Base-by-base conservation (phyloP, 1,284 basidiomycete species). In the Melampsora larici-populina region DNA sequence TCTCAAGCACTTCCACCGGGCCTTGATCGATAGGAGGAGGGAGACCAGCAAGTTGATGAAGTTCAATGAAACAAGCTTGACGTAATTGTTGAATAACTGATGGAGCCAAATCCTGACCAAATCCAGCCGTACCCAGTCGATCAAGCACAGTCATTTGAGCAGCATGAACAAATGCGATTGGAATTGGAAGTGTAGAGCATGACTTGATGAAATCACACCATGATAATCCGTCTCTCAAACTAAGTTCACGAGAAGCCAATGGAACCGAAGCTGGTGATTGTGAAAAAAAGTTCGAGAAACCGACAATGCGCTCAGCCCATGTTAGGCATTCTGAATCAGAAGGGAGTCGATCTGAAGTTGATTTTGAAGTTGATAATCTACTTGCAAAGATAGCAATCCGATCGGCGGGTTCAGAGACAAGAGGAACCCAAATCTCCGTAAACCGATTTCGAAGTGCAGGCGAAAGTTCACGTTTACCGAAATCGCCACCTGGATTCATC, bases 401-500 rank as follows among this genome's bases (percentile, higher is more conserved):
- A 83, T 99, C 97, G 6, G 83, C 83, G 36, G 90, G 87, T 79
- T 90, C 87, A 78, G 93, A 89, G 55, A 99, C 89, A 17, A 91
- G 87, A 2, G 97, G 96, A 0, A 99, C 97, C 95, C 95, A 99
- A 62, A 99, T 97, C 83, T 99, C 97, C 13, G 97, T 99, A 85
- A 99, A 99, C 18, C 97, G 90, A 85, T 99, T 99, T 33, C 97
- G 89, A 64, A 99, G 87, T 0, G 97, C 97, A 36, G 96, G 96
- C 0, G 95, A 98, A 3, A 99, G 87, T 83, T 99, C 97, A 84
- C 99, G 99, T 86, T 99, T 99, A 55, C 97, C 97, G 81, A 97
- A 99, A 83, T 99, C 97, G 49, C 97, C 97, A 48, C 97, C 97
- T 0, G 97, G 97, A 83, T 99, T 99, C 97, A 99, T 99, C 0